A percentile compares a stretch with the other conserved stretches of the same genome.
Conservation (phyloP, 805 yeast genomes). For the Hermanozyma aechmeae region DNA sequence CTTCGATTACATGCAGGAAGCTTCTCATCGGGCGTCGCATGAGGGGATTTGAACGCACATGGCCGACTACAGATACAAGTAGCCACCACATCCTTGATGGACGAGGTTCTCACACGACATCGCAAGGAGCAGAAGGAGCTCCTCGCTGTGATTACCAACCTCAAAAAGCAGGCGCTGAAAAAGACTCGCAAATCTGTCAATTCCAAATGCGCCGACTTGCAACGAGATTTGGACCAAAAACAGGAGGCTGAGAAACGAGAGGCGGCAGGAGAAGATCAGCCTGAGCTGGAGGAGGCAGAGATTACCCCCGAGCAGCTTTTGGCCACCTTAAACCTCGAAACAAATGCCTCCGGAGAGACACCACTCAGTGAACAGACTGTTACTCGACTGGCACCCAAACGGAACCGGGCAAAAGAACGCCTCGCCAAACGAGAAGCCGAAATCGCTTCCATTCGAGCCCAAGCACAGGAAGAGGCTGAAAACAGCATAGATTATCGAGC, state of each 20-base stretch:
- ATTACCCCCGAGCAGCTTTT: constrained; percentile 60
- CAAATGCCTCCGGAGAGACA: constrained; percentile 11
- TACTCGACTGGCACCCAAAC: constrained; percentile 31
- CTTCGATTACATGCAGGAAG: no score
- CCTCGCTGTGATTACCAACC: constrained; percentile 55
- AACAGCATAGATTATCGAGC: constrained; percentile 56
- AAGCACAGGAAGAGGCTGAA: constrained; percentile 66
- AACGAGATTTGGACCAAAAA: constrained; percentile 39
- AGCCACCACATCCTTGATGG: background rate
- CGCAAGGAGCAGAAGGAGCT: constrained; percentile 61
- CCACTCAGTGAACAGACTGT: constrained; percentile 17
- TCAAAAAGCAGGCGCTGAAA: constrained; percentile 79
- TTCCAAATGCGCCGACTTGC: constrained; percentile 51
- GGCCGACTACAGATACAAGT: no score
- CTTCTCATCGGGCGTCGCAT: no score
- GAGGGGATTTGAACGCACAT: no score
- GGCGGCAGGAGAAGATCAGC: constrained; percentile 2
- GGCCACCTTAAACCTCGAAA: constrained; percentile 4
- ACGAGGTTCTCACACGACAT: constrained; percentile 45
- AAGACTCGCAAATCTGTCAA: constrained; percentile 63
- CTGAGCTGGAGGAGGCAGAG: constrained; percentile 11
- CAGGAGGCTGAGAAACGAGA: constrained; percentile 43
- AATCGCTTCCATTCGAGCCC: constrained; percentile 47
- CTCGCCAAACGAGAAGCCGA: constrained; percentile 70
- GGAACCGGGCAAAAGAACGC: constrained; percentile 81